These are phyloP conservation scores for cucumber (Cucumis sativus) DNA, from an alignment of 306 rosid genomes.

Conservation along the genomic window DNA sequence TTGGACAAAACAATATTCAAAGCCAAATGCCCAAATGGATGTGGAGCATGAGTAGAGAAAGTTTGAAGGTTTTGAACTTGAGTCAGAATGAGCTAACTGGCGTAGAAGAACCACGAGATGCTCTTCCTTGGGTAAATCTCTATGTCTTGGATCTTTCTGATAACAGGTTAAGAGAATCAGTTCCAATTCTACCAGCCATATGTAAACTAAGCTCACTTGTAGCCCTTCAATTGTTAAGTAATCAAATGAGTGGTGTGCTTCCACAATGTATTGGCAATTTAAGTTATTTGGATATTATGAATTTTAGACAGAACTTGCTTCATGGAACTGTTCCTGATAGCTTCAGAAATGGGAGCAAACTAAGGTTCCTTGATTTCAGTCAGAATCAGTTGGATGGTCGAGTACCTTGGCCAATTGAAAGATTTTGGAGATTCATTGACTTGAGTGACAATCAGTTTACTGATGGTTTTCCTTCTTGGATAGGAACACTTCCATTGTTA, in stretches of 20 bases:
- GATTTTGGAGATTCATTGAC: too few species aligned
- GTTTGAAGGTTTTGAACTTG: not conserved
- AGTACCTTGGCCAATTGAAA: not conserved
- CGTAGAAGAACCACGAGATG: not conserved
- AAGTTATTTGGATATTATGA: not conserved
- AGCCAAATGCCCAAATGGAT: slow-evolving; percentile 30
- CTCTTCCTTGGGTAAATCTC: slow-evolving; percentile 8
- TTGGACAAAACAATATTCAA: slow-evolving; percentile 8
- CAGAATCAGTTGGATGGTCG: slow-evolving; percentile 11
- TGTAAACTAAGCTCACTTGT: slow-evolving; percentile 3
- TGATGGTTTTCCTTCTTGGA: too few species aligned
- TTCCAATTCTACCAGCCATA: slow-evolving; percentile 3
- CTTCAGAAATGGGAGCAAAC: not conserved
- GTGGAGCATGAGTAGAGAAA: slow-evolving; percentile 9
- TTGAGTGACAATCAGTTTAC: too few species aligned
- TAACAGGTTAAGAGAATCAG: not conserved
- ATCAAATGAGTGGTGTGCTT: slow-evolving; percentile 9
- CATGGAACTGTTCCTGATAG: not conserved
- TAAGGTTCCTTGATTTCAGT: slow-evolving; percentile 13
- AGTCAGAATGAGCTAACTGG: not conserved
- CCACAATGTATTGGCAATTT: slow-evolving; percentile 8
- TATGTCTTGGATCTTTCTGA: not conserved
- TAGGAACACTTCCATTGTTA: too few species aligned
- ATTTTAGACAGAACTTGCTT: not conserved
- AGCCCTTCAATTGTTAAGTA: slow-evolving; percentile 4